These are phyloP conservation scores for Daldinia eschscholtzii DNA, from an alignment of 2,329 filamentous ascomycete species.

Conservation along the genomic window DNA sequence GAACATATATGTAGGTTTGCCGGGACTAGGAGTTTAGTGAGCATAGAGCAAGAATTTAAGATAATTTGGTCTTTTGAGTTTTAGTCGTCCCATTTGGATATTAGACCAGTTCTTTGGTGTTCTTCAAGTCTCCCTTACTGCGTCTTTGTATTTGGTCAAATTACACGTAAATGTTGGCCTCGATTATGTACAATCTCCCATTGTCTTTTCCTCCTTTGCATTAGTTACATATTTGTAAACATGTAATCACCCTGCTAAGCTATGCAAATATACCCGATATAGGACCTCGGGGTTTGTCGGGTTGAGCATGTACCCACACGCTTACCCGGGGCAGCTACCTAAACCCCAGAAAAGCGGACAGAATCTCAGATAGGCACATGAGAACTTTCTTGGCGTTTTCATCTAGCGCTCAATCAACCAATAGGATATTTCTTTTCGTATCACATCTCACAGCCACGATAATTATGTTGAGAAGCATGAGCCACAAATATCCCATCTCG, in stretches of 20 bases:
- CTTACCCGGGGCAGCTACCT: slow-evolving; percentile 23
- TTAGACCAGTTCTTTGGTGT: background rate
- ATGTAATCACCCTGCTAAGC: background rate
- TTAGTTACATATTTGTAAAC: background rate
- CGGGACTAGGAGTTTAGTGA: no score
- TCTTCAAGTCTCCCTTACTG: background rate
- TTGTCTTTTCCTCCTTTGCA: background rate
- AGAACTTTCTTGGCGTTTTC: slow-evolving; percentile 20
- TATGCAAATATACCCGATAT: slow-evolving; percentile 16
- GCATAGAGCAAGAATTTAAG: no score
- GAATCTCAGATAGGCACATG: background rate
- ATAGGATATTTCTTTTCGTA: background rate
- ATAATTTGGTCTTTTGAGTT: no score
- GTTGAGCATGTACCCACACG: slow-evolving; percentile 14
- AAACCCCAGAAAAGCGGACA: slow-evolving; percentile 7
- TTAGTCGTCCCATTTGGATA: background rate
- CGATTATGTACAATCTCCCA: background rate
- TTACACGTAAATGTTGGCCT: no score
- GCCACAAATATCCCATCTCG: background rate
- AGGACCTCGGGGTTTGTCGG: slow-evolving; percentile 32
- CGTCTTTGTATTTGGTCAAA: no score
- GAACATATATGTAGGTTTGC: no score
- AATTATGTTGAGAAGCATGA: background rate
- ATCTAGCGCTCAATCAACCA: background rate
- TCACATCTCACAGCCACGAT: background rate